Evolutionary conservation across 352 stramenopile species (phyloP), one percentile per base, ranked within the genome.

Genomic region (Pythium phragmiticola): DNA sequence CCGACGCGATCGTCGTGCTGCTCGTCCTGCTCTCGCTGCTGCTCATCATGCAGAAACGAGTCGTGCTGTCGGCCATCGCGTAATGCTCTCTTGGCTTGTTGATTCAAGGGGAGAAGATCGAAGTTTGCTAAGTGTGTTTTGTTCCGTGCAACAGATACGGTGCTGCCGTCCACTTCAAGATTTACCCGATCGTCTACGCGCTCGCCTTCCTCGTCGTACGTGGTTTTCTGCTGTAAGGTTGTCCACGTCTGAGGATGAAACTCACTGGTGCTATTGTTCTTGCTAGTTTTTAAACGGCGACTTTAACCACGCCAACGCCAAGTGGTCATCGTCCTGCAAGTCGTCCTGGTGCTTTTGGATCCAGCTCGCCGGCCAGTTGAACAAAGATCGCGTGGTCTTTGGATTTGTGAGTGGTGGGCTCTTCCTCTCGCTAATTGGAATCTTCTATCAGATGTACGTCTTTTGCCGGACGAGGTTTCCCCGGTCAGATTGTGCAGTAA

Each of bases 121-220:
- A 13, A 14, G 28, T 28, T 6, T 55, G 7, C 28, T 55, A 23
- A 36, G 4, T 23, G 14, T 41, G 45, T 51, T 4, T 13, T 45
- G 30, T 7, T 36, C 28, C n/a, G 30, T 12, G 2, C 17, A 48
- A 4, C 66, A 98, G 73, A 71, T 97, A 98, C 76, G 96, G 96
- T 4, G 82, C 98, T 37, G 97, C 95, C 0, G 95, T 99, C 34
- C 97, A 99, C 73, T 90, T 98, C 68, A 98, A 99, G 74, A 95
- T 99, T 16, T 99, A 99, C 69, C 98, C 98, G 7, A 97, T 99
- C 37, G 97, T 99, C 65, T 99, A 99, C 70, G 88, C 84, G 23
- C 74, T 96, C 47, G 78, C 87, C 12, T 90, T 95, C 58, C 78
- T 97, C 9, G 84, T 96, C 69, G 87, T 94, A 87, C 51, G 67